A percentile compares a stretch with the other conserved stretches of the same genome.
Evolutionary conservation across 1,284 basidiomycete species (phyloP).

Genomic region (Nidula niveotomentosa): DNA sequence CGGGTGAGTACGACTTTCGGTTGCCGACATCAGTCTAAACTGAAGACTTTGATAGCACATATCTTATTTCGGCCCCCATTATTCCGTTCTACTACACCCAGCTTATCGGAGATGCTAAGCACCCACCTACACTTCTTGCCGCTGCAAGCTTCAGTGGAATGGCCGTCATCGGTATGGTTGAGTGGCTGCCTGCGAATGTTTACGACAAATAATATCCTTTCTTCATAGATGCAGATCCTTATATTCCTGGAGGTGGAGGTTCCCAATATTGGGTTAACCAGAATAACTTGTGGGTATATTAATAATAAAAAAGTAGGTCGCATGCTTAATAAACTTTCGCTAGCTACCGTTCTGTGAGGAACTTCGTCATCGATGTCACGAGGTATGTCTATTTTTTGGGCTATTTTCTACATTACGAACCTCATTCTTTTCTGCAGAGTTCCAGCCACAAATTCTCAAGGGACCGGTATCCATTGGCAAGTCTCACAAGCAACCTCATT

Average conservation of each 20-base stretch:
- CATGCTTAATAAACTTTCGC: conserved; percentile 1
- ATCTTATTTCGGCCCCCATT: conserved; percentile 62
- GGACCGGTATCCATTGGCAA: conserved; percentile 75
- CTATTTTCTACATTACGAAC: no score
- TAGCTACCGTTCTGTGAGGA: conserved; percentile 60
- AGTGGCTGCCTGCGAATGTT: neutral
- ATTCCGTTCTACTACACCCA: conserved; percentile 69
- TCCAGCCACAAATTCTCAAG: conserved; percentile 42
- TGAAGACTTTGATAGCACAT: conserved; percentile 40
- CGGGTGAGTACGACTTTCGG: conserved; percentile 20
- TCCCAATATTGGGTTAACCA: conserved; percentile 56
- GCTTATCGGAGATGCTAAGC: conserved; percentile 61
- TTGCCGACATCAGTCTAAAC: neutral
- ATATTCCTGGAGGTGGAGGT: conserved; percentile 37
- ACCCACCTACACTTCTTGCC: conserved; percentile 63
- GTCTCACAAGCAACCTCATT: conserved; percentile 80
- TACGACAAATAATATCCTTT: neutral
- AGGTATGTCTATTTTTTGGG: conserved; percentile 16
- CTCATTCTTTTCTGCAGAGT: conserved; percentile 28
- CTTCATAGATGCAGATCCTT: conserved; percentile 53
- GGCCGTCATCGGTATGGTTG: conserved; percentile 58
- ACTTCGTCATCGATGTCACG: conserved; percentile 44
- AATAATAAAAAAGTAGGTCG: neutral
- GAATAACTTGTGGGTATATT: conserved; percentile 60
- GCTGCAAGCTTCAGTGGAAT: conserved; percentile 56